phyloP scores from a whole-genome alignment of 23 red algal genomes.

The Gracilaria caudata region DNA sequence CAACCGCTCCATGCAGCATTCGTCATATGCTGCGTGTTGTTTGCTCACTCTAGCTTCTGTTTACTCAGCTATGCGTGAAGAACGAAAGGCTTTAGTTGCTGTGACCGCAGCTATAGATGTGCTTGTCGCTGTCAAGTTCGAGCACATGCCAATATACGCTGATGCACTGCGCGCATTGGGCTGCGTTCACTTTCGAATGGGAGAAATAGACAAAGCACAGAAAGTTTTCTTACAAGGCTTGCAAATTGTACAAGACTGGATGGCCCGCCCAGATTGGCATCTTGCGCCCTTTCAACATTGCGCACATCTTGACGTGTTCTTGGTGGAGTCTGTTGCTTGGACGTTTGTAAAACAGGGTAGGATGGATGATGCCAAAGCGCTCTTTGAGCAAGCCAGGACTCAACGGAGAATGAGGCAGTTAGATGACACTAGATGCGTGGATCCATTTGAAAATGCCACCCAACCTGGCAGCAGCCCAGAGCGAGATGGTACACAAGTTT shows the following conservation, averaged over 20 bases:
- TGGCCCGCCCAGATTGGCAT: constrained; percentile 64
- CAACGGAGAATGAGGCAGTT: constrained; percentile 31
- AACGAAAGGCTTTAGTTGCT: constrained; percentile 32
- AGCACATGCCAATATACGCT: constrained; percentile 84
- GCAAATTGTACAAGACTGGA: constrained; percentile 62
- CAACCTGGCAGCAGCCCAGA: background rate
- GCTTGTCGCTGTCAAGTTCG: constrained; percentile 52
- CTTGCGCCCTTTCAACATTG: constrained; percentile 85
- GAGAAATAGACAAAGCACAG: constrained; percentile 52
- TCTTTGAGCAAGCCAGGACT: constrained; percentile 20
- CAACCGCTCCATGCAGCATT: constrained; percentile 26
- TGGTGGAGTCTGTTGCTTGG: constrained; percentile 69
- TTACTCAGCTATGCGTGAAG: constrained; percentile 34
- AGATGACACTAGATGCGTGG: constrained; percentile 1
- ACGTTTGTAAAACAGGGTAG: constrained; percentile 54
- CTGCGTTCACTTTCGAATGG: constrained; percentile 43
- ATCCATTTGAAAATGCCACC: constrained; percentile 15
- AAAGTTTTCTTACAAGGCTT: constrained; percentile 56
- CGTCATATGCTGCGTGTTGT: constrained; percentile 72
- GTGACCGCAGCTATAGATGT: constrained; percentile 54
- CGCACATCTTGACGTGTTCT: constrained; percentile 79
- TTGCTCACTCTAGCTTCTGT: constrained; percentile 60
- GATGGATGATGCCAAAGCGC: constrained; percentile 55
- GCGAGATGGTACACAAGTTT: background rate
- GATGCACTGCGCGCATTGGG: constrained; percentile 80